Percentiles rank a stretch among this genome's conserved stretches.
These are phyloP conservation scores for Tranzscheliella williamsii DNA, from an alignment of 1,284 basidiomycete species.

Conservation along the genomic window DNA sequence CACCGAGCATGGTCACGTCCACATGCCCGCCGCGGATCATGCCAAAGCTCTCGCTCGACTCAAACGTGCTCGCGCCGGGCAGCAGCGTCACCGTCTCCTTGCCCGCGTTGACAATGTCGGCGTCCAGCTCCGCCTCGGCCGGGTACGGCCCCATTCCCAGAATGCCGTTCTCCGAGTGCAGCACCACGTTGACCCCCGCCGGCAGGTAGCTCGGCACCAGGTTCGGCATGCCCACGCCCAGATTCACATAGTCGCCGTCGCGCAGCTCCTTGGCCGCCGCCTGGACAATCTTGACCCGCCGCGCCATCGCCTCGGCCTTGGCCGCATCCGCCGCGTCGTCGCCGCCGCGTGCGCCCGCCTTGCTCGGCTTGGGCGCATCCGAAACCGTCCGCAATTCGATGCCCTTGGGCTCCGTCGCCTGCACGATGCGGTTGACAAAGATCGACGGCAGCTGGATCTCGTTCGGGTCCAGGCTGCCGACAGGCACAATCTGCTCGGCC, in stretches of 20 bases:
- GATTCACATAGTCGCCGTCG: conserved; percentile 57
- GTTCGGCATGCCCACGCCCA: conserved; percentile 56
- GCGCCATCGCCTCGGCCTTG: conserved; percentile 34
- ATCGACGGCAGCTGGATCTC: conserved; percentile 54
- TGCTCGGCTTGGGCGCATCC: conserved; percentile 29
- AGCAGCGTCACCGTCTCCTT: conserved; percentile 81
- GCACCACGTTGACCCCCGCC: conserved; percentile 46
- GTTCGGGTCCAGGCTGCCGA: conserved; percentile 46
- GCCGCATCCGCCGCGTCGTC: conserved; percentile 5
- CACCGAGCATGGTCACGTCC: conserved; percentile 85
- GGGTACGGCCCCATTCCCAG: conserved; percentile 59
- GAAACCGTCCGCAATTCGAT: conserved; percentile 50
- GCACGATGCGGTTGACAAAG: conserved; percentile 54
- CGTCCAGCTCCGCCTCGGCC: conserved; percentile 37
- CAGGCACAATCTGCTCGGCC: conserved; percentile 56
- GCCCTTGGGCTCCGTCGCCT: conserved; percentile 39
- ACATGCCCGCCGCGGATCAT: conserved; percentile 95
- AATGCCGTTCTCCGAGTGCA: conserved; percentile 58
- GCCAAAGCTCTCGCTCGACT: conserved; percentile 87
- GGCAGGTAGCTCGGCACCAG: conserved; percentile 57
- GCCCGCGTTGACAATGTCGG: conserved; percentile 70
- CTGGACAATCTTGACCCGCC: conserved; percentile 40
- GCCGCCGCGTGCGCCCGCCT: neutral
- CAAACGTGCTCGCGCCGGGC: conserved; percentile 89
- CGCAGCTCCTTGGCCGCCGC: conserved; percentile 53